Evolutionary conservation across 352 stramenopile genomes (phyloP).

Genomic region (Pythium dissimile): DNA sequence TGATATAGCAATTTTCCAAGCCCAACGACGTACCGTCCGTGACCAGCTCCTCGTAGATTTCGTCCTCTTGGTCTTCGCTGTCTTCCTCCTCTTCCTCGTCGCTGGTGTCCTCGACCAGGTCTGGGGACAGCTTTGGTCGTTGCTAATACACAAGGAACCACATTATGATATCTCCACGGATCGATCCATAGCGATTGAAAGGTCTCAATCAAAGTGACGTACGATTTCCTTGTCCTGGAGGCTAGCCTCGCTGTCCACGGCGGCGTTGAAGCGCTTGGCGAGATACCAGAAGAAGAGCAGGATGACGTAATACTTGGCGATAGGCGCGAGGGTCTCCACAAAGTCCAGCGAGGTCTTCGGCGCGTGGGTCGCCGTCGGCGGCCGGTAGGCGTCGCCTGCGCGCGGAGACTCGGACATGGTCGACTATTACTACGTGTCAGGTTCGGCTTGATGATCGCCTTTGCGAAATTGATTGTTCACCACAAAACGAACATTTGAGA

Average conservation of each 20-base stretch:
- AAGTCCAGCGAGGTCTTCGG: slow-evolving; percentile 49
- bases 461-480: no score
- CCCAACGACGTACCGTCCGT: slow-evolving; percentile 73
- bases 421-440: background rate
- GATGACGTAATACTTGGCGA: slow-evolving; percentile 76
- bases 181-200: background rate
- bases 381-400: slow-evolving; percentile 18
- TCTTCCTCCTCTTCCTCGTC: slow-evolving; percentile 41
- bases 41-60: slow-evolving; percentile 68
- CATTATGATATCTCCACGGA: background rate
- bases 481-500: no score
- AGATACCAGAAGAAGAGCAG: slow-evolving; percentile 55
- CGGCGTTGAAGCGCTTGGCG: slow-evolving; percentile 55
- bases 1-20: background rate
- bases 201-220: background rate
- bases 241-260: slow-evolving; percentile 47
- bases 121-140: slow-evolving; percentile 31
- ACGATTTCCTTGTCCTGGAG: slow-evolving; percentile 39
- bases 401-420: slow-evolving; percentile 12
- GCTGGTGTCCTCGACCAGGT: slow-evolving; percentile 47
- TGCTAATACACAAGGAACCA: slow-evolving; percentile 10
- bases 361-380: slow-evolving; percentile 30
- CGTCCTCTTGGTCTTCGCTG: slow-evolving; percentile 31
- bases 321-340: slow-evolving; percentile 41
- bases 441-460: background rate